Base-by-base conservation (phyloP, 495 filamentous ascomycete species). In the Daldinia grandis region DNA sequence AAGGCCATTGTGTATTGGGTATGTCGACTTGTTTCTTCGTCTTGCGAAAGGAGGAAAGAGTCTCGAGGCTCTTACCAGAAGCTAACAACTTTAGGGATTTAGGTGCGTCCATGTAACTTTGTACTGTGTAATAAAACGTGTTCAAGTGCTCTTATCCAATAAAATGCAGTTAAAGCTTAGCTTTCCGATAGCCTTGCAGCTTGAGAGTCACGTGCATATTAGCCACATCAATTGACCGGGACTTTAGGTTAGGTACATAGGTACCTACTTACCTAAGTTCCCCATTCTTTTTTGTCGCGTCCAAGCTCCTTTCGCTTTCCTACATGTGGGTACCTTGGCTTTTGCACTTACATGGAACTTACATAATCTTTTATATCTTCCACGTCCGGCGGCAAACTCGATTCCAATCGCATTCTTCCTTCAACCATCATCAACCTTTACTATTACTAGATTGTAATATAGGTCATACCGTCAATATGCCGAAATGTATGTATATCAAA, bases 401-500 rank as follows among this genome's bases (percentile, higher is more conserved):
- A 62, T 61, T 25, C 33, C 25, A 51, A 53, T 24, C 25, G 24
- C 28, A 58, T 53, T 40, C 27, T 56, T 37, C 28, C 59, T 30
- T 35, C 44, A 40, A 64, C 47, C 27, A 65, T 35, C 49, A 54
- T 24, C 53, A 27, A 53, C 30, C 53, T 56, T n/a, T 35, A 37
- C 21, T 47, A 56, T 59, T n/a, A 25, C 35, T 50, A 63, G 21
- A 61, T 57, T 44, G 50, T 31, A 59, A 15, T 30, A 31, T 40
- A 60, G 53, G 8, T 56, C 42, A 69, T 27, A 19, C 42, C 27
- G 60, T 25, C 79, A 80, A 78, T 53, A 85, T 85, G 83, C 83
- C 83, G 33, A 85, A 85, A 65, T 78, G 76, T 78, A 74, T 64
- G 71, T 58, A 25, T 4, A 10, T 38, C 27, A 14, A 35, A 35